These are phyloP conservation scores for Nicotiana rustica DNA, from an alignment of 305 asterid genomes.

Conservation along the genomic window DNA sequence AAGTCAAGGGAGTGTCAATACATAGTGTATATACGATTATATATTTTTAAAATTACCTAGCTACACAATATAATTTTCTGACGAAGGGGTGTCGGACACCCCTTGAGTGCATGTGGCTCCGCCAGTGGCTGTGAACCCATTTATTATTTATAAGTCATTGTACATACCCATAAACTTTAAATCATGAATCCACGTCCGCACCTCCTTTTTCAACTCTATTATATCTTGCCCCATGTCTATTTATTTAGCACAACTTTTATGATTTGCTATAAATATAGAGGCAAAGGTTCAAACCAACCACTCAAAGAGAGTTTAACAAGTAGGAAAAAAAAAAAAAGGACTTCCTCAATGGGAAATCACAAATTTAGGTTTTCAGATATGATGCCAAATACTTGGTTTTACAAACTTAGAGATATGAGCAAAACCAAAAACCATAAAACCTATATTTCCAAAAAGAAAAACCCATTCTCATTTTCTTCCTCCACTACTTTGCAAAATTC, in stretches of 20 bases:
- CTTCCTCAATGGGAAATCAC: slow-evolving; percentile 37
- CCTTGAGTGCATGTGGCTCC: too few relatives aligned
- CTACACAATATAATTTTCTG: too few relatives aligned
- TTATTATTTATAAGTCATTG: too few relatives aligned
- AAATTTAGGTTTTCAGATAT: slow-evolving; percentile 38
- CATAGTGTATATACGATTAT: too few relatives aligned
- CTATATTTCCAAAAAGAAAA: not conserved
- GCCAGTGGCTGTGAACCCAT: too few relatives aligned
- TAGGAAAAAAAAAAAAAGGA: not conserved
- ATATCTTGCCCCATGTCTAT: not conserved
- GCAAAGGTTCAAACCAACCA: not conserved
- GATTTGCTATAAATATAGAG: not conserved
- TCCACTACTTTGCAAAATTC: slow-evolving; percentile 17
- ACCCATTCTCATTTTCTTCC: slow-evolving; percentile 27
- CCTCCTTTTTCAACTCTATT: not conserved
- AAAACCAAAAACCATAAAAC: slow-evolving; percentile 33
- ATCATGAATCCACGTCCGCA: too few relatives aligned
- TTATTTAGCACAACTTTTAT: slow-evolving; percentile 6
- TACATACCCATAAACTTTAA: too few relatives aligned
- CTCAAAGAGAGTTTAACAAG: not conserved
- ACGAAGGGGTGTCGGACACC: too few relatives aligned
- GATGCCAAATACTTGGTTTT: slow-evolving; percentile 41
- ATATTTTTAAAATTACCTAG: too few relatives aligned
- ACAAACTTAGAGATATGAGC: slow-evolving; percentile 40
- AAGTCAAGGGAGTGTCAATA: too few relatives aligned